These are phyloP conservation scores for Wickerhamomyces hampshirensis DNA, from an alignment of 805 yeast species.

Conservation along the genomic window DNA sequence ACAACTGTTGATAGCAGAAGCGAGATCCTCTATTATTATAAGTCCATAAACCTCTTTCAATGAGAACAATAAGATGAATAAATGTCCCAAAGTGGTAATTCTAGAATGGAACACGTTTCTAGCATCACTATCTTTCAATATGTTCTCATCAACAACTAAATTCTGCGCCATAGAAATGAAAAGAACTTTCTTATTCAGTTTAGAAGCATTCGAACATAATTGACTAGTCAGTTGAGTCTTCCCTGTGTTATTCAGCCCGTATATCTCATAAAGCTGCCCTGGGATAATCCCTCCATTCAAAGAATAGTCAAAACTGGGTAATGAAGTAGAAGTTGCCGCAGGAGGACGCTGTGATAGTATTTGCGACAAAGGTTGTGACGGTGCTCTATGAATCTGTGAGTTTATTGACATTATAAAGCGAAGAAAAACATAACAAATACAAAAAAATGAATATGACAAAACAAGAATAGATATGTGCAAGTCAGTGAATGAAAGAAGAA, in stretches of 20 bases:
- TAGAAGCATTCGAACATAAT: slow-evolving; percentile 10
- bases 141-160: not conserved
- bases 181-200: slow-evolving; percentile 13
- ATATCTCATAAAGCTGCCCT: slow-evolving; percentile 21
- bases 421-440: not conserved
- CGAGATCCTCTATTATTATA: slow-evolving; percentile 22
- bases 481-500: no score
- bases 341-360: slow-evolving; percentile 16
- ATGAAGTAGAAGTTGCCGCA: slow-evolving; percentile 13
- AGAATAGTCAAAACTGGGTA: slow-evolving; percentile 13
- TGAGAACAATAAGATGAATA: slow-evolving; percentile 14
- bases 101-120: slow-evolving; percentile 4
- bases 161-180: slow-evolving; percentile 22
- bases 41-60: slow-evolving; percentile 9
- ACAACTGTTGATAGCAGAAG: slow-evolving; percentile 11
- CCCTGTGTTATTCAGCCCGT: slow-evolving; percentile 21
- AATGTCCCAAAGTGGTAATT: slow-evolving; percentile 5
- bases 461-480: not conserved
- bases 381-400: slow-evolving; percentile 10
- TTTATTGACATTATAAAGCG: not conserved
- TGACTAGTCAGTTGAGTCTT: slow-evolving; percentile 12
- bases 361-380: slow-evolving; percentile 17
- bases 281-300: slow-evolving; percentile 23
- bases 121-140: slow-evolving; percentile 1
- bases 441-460: not conserved